These are phyloP conservation scores for Wickerhamiella qilinensis DNA, from an alignment of 805 yeast species.

Conservation along the genomic window DNA sequence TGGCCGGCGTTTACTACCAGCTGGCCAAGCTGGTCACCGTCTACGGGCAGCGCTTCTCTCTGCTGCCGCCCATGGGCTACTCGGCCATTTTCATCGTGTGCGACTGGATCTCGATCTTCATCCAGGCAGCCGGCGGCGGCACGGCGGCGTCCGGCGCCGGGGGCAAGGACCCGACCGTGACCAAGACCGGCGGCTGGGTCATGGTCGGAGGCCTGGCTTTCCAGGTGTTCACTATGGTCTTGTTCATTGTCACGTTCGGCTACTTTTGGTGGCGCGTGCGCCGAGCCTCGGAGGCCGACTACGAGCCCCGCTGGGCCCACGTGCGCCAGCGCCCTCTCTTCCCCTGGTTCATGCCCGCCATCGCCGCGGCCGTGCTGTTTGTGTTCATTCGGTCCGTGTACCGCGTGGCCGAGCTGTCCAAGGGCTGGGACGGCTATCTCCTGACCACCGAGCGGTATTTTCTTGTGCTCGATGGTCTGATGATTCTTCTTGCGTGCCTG, in stretches of 20 bases:
- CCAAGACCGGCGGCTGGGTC: constrained; percentile 36
- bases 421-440: constrained; percentile 56
- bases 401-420: constrained; percentile 53
- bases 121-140: constrained; percentile 72
- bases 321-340: constrained; percentile 12
- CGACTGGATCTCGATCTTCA: constrained; percentile 45
- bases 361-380: constrained; percentile 28
- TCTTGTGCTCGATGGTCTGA: constrained; percentile 43
- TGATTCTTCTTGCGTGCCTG: constrained; percentile 36
- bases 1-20: constrained; percentile 68
- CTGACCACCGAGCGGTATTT: constrained; percentile 45
- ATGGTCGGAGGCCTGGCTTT: constrained; percentile 68
- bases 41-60: constrained; percentile 39
- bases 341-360: constrained; percentile 14
- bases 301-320: constrained; percentile 9
- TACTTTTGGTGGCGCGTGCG: constrained; percentile 22
- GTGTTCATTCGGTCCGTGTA: constrained; percentile 56
- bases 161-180: constrained; percentile 14
- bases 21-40: constrained; percentile 51
- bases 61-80: constrained; percentile 39
- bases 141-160: constrained; percentile 39
- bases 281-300: constrained; percentile 3
- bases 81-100: constrained; percentile 48
- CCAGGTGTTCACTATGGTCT: constrained; percentile 55
- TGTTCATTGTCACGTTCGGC: constrained; percentile 37